Conservation (phyloP, 345 rosid species). For the Lumnitzera racemosa region DNA sequence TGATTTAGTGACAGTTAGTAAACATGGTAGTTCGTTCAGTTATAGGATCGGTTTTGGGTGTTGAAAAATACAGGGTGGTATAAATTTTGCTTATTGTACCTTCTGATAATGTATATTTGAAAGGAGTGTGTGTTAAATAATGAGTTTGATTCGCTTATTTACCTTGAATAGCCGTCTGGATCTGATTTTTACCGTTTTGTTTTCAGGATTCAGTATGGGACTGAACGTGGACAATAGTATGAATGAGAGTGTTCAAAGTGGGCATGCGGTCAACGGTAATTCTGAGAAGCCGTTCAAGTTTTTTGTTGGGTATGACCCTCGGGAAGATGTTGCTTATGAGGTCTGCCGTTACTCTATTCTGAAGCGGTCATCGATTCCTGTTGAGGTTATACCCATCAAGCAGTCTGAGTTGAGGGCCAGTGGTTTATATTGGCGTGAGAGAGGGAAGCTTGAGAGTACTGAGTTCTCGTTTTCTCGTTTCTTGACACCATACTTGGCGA, state of each 20-base stretch:
- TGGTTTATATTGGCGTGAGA: conserved; percentile 77
- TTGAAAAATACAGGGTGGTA: no score
- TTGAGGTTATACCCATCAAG: conserved; percentile 66
- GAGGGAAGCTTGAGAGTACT: conserved; percentile 84
- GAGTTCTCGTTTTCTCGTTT: conserved; percentile 93
- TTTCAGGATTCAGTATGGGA: no score
- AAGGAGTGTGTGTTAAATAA: no score
- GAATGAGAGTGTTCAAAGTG: neutral
- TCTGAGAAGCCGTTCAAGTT: conserved; percentile 47
- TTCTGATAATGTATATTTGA: no score
- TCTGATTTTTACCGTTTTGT: no score
- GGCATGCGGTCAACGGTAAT: neutral
- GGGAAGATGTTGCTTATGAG: conserved; percentile 77
- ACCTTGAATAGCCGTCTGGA: no score
- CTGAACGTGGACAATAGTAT: no score
- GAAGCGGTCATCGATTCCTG: conserved; percentile 76
- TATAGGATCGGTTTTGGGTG: no score
- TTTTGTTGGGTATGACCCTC: conserved; percentile 92
- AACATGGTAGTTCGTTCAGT: no score
- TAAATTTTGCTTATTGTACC: no score
- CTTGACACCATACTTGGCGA: conserved; percentile 75
- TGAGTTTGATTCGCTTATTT: no score
- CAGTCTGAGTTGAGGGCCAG: conserved; percentile 73
- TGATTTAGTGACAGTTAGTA: no score
- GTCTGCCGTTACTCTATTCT: conserved; percentile 70